Evolutionary conservation across 2,329 filamentous ascomycete genomes (phyloP).

Genomic region (Fusarium solani-melongenae): DNA sequence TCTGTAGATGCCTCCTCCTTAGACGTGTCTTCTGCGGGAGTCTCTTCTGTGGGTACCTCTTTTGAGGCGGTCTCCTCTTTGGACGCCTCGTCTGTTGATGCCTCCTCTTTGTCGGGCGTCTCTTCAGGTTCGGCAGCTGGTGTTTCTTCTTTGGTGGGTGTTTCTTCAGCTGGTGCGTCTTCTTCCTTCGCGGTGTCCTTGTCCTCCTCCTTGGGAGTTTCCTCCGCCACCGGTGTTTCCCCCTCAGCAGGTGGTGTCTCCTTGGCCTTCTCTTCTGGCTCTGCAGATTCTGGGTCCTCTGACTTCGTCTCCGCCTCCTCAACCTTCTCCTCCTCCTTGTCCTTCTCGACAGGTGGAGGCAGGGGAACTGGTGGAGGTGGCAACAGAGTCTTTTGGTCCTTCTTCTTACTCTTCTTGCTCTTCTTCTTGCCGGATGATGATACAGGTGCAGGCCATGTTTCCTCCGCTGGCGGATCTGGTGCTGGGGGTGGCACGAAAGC

Average conservation of each 20-base stretch:
- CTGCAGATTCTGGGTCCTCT: constrained; percentile 17
- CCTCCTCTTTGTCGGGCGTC: constrained; percentile 6
- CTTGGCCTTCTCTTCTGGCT: constrained; percentile 6
- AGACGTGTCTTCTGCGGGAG: constrained; percentile 7
- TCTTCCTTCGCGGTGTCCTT: constrained; percentile 23
- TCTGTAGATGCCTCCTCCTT: constrained; percentile 8
- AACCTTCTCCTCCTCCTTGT: constrained; percentile 31
- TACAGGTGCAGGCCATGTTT: constrained; percentile 4
- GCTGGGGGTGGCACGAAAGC: constrained; percentile 14
- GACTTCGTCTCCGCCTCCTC: constrained; percentile 25
- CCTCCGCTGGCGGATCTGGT: constrained; percentile 12
- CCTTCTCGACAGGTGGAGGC: constrained; percentile 14
- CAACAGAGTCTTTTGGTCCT: constrained; percentile 10
- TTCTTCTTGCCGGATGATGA: constrained; percentile 29
- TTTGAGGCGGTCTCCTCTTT: constrained; percentile 5
- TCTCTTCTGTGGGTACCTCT: constrained; percentile 12
- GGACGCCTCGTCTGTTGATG: constrained; percentile 2
- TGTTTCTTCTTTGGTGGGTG: constrained; percentile 3
- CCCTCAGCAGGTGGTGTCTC: constrained; percentile 14
- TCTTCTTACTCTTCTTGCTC: constrained; percentile 42
- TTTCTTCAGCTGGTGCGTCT: constrained; percentile 17
- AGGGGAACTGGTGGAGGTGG: constrained; percentile 6
- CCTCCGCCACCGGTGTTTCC: constrained; percentile 8
- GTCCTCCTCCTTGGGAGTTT: constrained; percentile 17
- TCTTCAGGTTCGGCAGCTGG: constrained; percentile 8